These are phyloP conservation scores for Penicillium palitans DNA, from an alignment of 2,329 filamentous ascomycete genomes.

Conservation along the genomic window DNA sequence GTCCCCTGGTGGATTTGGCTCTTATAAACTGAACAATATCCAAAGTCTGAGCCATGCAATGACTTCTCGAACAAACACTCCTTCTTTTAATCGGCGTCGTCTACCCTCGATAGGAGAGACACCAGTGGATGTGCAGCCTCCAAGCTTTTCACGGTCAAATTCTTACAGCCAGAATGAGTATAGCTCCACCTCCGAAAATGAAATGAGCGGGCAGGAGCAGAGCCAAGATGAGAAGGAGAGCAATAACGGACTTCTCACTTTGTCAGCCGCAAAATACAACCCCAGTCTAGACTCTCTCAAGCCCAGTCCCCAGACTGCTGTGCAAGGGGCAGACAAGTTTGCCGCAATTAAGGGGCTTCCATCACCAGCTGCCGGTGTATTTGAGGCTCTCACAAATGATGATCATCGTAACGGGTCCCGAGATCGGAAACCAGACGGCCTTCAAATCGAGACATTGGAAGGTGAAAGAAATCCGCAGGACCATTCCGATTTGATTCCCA, in stretches of 20 bases:
- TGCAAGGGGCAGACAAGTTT: conserved; percentile 66
- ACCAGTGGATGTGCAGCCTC: conserved; percentile 53
- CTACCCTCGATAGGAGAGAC: conserved; percentile 77
- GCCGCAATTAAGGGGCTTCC: conserved; percentile 60
- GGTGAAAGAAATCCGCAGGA: conserved; percentile 55
- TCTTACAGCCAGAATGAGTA: conserved; percentile 48
- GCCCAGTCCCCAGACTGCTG: conserved; percentile 60
- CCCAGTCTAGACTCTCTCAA: conserved; percentile 41
- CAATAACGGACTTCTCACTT: conserved; percentile 38
- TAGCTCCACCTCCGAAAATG: conserved; percentile 50
- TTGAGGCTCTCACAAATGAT: conserved; percentile 62
- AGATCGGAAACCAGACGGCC: conserved; percentile 73
- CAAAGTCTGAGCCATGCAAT: conserved; percentile 70
- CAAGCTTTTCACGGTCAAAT: conserved; percentile 42
- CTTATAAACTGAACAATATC: conserved; percentile 56
- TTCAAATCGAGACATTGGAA: conserved; percentile 63
- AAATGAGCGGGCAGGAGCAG: conserved; percentile 28
- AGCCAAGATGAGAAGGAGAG: conserved; percentile 34
- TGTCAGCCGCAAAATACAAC: conserved; percentile 49
- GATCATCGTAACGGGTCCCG: conserved; percentile 62
- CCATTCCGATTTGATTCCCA: conserved; percentile 56
- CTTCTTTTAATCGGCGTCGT: conserved; percentile 62
- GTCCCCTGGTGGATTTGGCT: conserved; percentile 68
- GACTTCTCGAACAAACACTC: conserved; percentile 64
- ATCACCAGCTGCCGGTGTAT: conserved; percentile 66